These are phyloP conservation scores for Neonectria faginata DNA, from an alignment of 2,329 filamentous ascomycete genomes.

Conservation along the genomic window DNA sequence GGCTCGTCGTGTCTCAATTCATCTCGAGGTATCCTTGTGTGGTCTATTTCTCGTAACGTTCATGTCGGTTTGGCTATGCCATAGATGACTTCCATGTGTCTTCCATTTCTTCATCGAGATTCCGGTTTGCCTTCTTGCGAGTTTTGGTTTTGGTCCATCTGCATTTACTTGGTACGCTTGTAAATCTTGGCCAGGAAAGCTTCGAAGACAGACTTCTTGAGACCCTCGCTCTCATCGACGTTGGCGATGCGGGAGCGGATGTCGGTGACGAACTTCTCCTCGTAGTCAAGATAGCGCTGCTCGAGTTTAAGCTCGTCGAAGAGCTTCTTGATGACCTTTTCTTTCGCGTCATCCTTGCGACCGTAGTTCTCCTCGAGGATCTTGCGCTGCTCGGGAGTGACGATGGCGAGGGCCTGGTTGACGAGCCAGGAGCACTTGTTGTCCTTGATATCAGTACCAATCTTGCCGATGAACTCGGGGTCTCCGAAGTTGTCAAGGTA, in stretches of 20 bases:
- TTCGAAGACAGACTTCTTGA: slow-evolving; percentile 93
- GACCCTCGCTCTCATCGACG: slow-evolving; percentile 85
- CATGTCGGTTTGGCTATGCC: slow-evolving; percentile 12
- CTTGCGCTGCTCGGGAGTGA: slow-evolving; percentile 85
- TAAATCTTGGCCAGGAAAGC: slow-evolving; percentile 96
- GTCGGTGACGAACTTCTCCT: slow-evolving; percentile 86
- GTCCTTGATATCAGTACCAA: slow-evolving; percentile 98
- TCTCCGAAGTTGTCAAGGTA: slow-evolving; percentile 98
- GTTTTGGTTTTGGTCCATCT: slow-evolving; percentile 19
- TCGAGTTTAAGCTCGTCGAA: slow-evolving; percentile 89
- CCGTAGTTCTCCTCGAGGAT: slow-evolving; percentile 94
- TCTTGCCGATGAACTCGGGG: slow-evolving; percentile 94
- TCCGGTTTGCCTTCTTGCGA: slow-evolving; percentile 3
- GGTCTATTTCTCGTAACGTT: slow-evolving; percentile 21
- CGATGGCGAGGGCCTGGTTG: slow-evolving; percentile 89
- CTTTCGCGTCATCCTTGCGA: slow-evolving; percentile 84
- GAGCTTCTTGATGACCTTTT: slow-evolving; percentile 88
- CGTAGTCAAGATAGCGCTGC: slow-evolving; percentile 86
- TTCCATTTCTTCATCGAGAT: slow-evolving; percentile 2
- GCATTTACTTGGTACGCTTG: slow-evolving; percentile 88
- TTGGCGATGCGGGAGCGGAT: slow-evolving; percentile 79
- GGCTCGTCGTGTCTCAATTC: slow-evolving; percentile 12
- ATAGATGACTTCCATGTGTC: not conserved
- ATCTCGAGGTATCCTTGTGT: slow-evolving; percentile 8
- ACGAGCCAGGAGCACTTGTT: slow-evolving; percentile 99